A percentile compares a stretch with the other conserved stretches of the same genome.
These are phyloP conservation scores for Macrophomina phaseolina DNA, from an alignment of 2,329 filamentous ascomycete genomes.

Conservation along the genomic window DNA sequence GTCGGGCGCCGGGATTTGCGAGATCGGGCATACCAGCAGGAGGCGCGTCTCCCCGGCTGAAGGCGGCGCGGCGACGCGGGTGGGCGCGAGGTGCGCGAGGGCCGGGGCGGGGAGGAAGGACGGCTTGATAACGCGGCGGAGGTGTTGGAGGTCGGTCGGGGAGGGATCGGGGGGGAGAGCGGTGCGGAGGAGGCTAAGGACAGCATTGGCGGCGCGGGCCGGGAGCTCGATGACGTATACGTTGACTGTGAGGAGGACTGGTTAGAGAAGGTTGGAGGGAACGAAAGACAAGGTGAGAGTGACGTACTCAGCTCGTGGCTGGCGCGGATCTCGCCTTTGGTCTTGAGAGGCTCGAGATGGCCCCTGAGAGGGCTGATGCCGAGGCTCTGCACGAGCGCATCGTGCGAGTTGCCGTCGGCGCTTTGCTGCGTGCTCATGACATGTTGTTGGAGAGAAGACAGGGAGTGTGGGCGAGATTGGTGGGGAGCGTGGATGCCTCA, in stretches of 20 bases:
- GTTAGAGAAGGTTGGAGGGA: not conserved
- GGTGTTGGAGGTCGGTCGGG: slow-evolving; percentile 57
- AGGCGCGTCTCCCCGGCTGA: slow-evolving; percentile 48
- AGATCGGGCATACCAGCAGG: slow-evolving; percentile 59
- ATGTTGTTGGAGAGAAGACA: slow-evolving; percentile 14
- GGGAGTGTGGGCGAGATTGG: slow-evolving; percentile 6
- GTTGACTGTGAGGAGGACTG: slow-evolving; percentile 54
- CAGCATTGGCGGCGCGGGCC: slow-evolving; percentile 71
- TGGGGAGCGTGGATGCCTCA: not conserved
- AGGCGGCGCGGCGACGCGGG: slow-evolving; percentile 40
- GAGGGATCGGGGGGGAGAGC: slow-evolving; percentile 51
- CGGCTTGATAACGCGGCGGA: slow-evolving; percentile 77
- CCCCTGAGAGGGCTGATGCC: slow-evolving; percentile 29
- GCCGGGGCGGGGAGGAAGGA: slow-evolving; percentile 67
- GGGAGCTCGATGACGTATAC: slow-evolving; percentile 76
- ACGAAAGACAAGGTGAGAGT: not conserved
- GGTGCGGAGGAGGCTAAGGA: slow-evolving; percentile 62
- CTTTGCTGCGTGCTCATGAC: slow-evolving; percentile 27
- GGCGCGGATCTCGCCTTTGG: slow-evolving; percentile 57
- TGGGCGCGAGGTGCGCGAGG: slow-evolving; percentile 22
- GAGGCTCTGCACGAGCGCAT: slow-evolving; percentile 5
- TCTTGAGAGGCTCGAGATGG: slow-evolving; percentile 49
- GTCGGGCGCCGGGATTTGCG: slow-evolving; percentile 59
- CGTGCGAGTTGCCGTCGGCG: slow-evolving; percentile 1
- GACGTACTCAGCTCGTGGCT: slow-evolving; percentile 49